These are phyloP conservation scores for Barnettozyma wickerhamii DNA, from an alignment of 805 yeast species.

Conservation along the genomic window DNA sequence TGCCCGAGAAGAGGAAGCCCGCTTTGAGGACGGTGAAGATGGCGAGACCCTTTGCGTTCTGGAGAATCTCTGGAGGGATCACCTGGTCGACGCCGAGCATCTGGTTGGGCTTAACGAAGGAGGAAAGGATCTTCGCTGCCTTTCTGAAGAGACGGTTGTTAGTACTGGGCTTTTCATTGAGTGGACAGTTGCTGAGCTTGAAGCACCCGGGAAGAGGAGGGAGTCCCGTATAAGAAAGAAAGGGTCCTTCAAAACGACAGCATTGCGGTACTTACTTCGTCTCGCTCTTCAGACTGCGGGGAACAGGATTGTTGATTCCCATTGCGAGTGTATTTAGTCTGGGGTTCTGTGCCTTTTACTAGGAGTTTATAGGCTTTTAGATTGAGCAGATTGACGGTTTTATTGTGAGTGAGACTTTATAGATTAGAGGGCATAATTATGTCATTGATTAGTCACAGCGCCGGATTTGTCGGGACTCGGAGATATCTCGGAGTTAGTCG, in stretches of 20 bases:
- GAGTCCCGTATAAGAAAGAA: too few species aligned
- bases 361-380: not conserved
- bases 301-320: slow-evolving; percentile 94
- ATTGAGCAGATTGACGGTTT: too few species aligned
- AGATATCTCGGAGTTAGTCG: not conserved
- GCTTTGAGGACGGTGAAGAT: slow-evolving; percentile 93
- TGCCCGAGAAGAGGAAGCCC: slow-evolving; percentile 91
- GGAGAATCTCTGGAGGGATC: slow-evolving; percentile 83
- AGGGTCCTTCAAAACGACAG: slow-evolving; percentile 8
- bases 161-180: not conserved
- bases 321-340: too few species aligned
- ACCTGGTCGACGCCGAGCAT: slow-evolving; percentile 82
- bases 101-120: slow-evolving; percentile 93
- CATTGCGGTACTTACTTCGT: slow-evolving; percentile 54
- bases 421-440: too few species aligned
- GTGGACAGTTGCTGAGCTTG: too few species aligned
- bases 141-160: slow-evolving; percentile 42
- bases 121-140: slow-evolving; percentile 87
- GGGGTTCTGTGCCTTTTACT: not conserved
- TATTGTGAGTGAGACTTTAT: too few species aligned
- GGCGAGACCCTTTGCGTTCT: slow-evolving; percentile 91
- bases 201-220: too few species aligned
- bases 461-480: slow-evolving; percentile 6
- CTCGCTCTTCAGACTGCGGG: slow-evolving; percentile 83
- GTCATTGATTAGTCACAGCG: too few species aligned